Conservation (phyloP, 306 rosid species). For the Quillaja saponaria region DNA sequence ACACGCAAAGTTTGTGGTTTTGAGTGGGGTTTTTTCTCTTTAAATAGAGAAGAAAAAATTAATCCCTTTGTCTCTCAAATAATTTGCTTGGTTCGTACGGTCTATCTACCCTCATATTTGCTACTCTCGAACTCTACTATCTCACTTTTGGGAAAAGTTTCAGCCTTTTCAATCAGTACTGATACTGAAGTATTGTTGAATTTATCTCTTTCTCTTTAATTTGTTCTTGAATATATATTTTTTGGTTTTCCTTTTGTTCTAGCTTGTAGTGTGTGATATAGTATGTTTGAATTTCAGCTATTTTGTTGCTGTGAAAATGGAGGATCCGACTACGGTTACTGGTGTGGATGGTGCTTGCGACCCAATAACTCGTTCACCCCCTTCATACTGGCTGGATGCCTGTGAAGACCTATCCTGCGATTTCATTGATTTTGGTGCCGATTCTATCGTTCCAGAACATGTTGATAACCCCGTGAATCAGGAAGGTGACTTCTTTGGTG, state of each 20-base stretch:
- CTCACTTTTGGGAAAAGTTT: constrained; percentile 16
- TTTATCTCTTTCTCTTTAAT: neutral
- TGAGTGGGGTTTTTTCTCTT: no score
- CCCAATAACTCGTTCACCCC: constrained; percentile 21
- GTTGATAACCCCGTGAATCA: constrained; percentile 50
- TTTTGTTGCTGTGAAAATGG: constrained; percentile 37
- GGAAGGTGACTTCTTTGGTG: constrained; percentile 84
- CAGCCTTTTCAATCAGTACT: neutral
- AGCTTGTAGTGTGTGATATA: neutral
- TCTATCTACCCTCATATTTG: constrained; percentile 42
- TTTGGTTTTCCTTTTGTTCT: neutral
- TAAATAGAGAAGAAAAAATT: no score
- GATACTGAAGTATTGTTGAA: no score
- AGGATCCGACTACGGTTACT: constrained; percentile 47
- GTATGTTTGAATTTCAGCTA: neutral
- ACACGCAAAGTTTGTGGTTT: constrained; percentile 40
- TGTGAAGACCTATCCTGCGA: constrained; percentile 85
- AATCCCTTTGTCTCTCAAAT: constrained; percentile 16
- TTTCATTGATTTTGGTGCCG: constrained; percentile 59
- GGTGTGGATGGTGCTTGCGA: constrained; percentile 28
- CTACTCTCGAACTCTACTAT: constrained; percentile 11
- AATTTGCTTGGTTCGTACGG: constrained; percentile 44
- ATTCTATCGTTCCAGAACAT: constrained; percentile 39
- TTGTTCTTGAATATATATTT: neutral
- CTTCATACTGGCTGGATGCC: constrained; percentile 95